Conservation (phyloP, 2,329 filamentous ascomycete genomes). For the Epichloe baconii region DNA sequence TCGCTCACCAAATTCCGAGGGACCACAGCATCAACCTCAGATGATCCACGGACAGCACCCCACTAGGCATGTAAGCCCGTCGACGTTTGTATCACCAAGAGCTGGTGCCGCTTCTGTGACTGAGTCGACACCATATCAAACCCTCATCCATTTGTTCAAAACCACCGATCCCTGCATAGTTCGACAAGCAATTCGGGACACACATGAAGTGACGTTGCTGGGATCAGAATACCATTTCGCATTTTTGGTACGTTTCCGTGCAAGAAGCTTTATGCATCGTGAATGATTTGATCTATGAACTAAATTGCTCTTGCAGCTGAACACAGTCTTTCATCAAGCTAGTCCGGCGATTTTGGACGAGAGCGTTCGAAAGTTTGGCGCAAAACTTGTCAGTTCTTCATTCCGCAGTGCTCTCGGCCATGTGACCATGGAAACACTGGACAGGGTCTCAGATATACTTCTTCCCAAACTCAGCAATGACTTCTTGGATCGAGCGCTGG, state of each 20-base stretch:
- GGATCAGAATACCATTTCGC: slow-evolving; percentile 39
- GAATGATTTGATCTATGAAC: background rate
- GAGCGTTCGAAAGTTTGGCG: slow-evolving; percentile 33
- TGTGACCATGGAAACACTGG: slow-evolving; percentile 28
- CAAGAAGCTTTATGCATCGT: background rate
- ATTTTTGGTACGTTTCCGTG: slow-evolving; percentile 34
- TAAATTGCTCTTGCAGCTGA: slow-evolving; percentile 28
- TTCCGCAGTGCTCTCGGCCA: slow-evolving; percentile 29
- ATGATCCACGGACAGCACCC: background rate
- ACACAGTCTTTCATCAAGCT: slow-evolving; percentile 34
- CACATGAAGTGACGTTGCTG: slow-evolving; percentile 35
- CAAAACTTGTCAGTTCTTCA: slow-evolving; percentile 26
- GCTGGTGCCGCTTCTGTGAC: background rate
- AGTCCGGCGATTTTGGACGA: slow-evolving; percentile 21
- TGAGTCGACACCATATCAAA: background rate
- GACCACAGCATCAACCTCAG: background rate
- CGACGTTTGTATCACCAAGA: background rate
- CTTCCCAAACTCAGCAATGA: slow-evolving; percentile 31
- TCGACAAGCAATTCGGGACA: slow-evolving; percentile 34
- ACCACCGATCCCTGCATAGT: slow-evolving; percentile 31
- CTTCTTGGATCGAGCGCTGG: slow-evolving; percentile 41
- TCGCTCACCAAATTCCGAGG: background rate
- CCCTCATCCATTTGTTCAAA: slow-evolving; percentile 19
- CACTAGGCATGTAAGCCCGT: background rate
- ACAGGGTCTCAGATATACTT: slow-evolving; percentile 30